Conservation (phyloP, 371 early-diverging fungal genomes). For the Syncephalastrum racemosum region DNA sequence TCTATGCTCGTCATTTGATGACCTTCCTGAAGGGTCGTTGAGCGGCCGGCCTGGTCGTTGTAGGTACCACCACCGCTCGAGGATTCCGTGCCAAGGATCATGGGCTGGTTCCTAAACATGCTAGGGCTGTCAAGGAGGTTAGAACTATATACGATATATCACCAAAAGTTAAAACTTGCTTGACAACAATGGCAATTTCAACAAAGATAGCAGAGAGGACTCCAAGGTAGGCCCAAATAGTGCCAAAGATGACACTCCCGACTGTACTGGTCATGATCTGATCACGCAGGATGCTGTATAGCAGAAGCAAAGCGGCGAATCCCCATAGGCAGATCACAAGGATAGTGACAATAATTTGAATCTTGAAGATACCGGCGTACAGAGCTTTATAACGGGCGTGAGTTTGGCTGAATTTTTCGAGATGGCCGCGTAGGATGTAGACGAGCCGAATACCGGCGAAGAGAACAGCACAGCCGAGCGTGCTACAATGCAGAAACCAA, state of each 20-base stretch:
- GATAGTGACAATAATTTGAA: slow-evolving; percentile 12
- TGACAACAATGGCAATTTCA: slow-evolving; percentile 18
- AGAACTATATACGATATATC: background rate
- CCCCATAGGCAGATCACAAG: slow-evolving; percentile 11
- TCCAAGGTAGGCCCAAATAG: slow-evolving; percentile 17
- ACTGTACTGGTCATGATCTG: slow-evolving; percentile 12
- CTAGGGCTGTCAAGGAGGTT: background rate
- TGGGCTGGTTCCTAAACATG: background rate
- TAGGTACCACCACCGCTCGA: background rate
- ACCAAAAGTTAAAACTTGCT: background rate
- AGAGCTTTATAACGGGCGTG: slow-evolving; percentile 9
- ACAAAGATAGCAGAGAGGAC: slow-evolving; percentile 13
- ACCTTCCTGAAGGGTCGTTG: background rate
- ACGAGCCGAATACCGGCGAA: slow-evolving; percentile 19
- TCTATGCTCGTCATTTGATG: slow-evolving; percentile 4
- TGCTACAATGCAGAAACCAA: slow-evolving; percentile 22
- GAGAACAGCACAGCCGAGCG: slow-evolving; percentile 9
- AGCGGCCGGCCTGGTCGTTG: background rate
- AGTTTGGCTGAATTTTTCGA: slow-evolving; percentile 15
- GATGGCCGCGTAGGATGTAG: slow-evolving; percentile 12
- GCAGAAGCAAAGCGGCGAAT: slow-evolving; percentile 15
- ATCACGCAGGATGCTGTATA: slow-evolving; percentile 19
- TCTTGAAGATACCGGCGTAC: slow-evolving; percentile 23
- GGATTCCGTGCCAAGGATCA: background rate
- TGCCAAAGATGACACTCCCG: slow-evolving; percentile 11